phyloP scores from a whole-genome alignment of 2,329 filamentous ascomycete species.

The Hysterium pulicare region DNA sequence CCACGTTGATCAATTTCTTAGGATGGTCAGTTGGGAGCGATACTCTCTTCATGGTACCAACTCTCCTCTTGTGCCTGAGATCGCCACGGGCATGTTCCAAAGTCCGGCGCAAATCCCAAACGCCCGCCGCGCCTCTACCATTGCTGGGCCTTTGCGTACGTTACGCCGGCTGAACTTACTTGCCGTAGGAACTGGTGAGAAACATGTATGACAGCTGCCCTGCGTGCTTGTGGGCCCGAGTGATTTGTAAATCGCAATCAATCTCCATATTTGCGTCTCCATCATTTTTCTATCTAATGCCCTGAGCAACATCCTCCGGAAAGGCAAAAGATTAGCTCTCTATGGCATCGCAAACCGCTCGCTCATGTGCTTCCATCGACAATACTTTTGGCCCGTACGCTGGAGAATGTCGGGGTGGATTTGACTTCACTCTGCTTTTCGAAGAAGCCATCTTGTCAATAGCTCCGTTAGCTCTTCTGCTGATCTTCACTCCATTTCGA shows the following conservation, averaged over 20 bases:
- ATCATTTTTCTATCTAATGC: constrained; percentile 19
- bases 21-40: not conserved
- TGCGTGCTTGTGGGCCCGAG: constrained; percentile 11
- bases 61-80: not conserved
- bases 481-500: constrained; percentile 26
- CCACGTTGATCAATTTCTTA: not conserved
- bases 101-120: not conserved
- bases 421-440: constrained; percentile 39
- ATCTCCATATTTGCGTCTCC: constrained; percentile 7
- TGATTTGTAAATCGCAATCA: constrained; percentile 11
- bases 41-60: not conserved
- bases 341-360: constrained; percentile 20
- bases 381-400: constrained; percentile 32
- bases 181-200: constrained; percentile 4
- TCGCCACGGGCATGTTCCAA: not conserved
- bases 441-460: constrained; percentile 34
- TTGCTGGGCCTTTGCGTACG: not conserved
- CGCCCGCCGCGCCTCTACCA: not conserved
- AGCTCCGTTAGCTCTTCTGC: constrained; percentile 25
- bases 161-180: not conserved
- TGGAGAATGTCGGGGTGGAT: constrained; percentile 29
- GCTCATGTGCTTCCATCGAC: constrained; percentile 22
- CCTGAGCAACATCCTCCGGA: constrained; percentile 14
- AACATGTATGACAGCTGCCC: constrained; percentile 10
- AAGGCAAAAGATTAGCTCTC: constrained; percentile 16